phyloP scores from a whole-genome alignment of 306 rosid species.

The Quercus dentata region DNA sequence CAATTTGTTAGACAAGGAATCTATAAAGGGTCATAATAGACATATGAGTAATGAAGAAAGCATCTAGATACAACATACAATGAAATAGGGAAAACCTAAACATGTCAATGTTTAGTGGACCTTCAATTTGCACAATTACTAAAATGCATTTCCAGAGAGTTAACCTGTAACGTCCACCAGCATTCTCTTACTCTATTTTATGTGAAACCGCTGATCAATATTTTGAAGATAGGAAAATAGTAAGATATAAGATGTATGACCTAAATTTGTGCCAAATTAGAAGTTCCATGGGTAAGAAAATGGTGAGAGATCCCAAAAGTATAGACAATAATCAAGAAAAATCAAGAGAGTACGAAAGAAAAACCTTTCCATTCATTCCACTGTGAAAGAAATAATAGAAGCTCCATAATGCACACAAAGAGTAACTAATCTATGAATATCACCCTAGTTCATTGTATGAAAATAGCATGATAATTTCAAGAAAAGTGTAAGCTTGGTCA shows the following conservation, averaged over 20 bases:
- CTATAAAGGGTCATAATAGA: slow-evolving; percentile 5
- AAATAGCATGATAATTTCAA: not conserved
- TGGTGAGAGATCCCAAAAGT: not conserved
- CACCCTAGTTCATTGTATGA: no score
- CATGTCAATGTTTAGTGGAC: not conserved
- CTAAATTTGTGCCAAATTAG: no score
- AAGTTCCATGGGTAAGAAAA: no score
- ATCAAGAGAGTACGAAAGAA: no score
- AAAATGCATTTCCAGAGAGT: slow-evolving; percentile 6
- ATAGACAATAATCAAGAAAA: not conserved
- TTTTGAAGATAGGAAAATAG: not conserved
- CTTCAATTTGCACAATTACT: not conserved
- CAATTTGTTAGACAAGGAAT: slow-evolving; percentile 3
- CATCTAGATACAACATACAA: not conserved
- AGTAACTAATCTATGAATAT: no score
- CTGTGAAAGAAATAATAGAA: no score
- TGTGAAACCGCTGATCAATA: no score
- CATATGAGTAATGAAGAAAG: slow-evolving; percentile 10
- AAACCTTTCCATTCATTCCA: no score
- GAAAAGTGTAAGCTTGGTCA: not conserved
- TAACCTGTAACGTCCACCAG: not conserved
- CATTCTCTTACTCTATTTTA: not conserved
- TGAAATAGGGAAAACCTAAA: not conserved
- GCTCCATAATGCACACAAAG: no score
- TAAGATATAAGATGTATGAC: not conserved